Percentiles rank a stretch among this genome's conserved stretches.
Conservation (phyloP, 2,329 filamentous ascomycete genomes). For the Arthrobotrys iridis region DNA sequence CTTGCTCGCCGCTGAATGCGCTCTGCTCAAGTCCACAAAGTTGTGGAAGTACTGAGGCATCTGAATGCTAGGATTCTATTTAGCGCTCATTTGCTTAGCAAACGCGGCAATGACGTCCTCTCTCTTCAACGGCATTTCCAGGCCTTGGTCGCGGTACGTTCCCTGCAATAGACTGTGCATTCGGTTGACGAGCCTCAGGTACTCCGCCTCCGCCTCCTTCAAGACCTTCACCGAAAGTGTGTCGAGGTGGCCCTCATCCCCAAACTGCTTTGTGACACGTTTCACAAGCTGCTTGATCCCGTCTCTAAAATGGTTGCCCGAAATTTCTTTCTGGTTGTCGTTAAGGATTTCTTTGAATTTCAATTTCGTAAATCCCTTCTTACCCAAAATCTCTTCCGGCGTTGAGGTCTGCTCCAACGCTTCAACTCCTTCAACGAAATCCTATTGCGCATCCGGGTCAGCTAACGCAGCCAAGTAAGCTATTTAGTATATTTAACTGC, state of each 20-base stretch:
- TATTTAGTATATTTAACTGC: constrained; percentile 51
- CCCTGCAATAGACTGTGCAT: constrained; percentile 62
- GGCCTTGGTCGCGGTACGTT: constrained; percentile 57
- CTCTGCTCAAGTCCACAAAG: constrained; percentile 44
- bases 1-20: constrained; percentile 30
- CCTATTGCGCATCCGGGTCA: constrained; percentile 60
- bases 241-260: constrained; percentile 80
- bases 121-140: constrained; percentile 58
- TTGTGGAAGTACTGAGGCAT: constrained; percentile 53
- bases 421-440: constrained; percentile 90
- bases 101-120: constrained; percentile 58
- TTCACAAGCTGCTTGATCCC: constrained; percentile 91
- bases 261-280: constrained; percentile 96
- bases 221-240: constrained; percentile 71
- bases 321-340: constrained; percentile 72
- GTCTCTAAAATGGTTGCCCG: constrained; percentile 80
- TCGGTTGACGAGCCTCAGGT: constrained; percentile 67
- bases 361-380: constrained; percentile 82
- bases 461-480: constrained; percentile 58
- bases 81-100: constrained; percentile 57
- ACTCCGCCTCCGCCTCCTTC: constrained; percentile 70
- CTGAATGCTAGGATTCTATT: constrained; percentile 54
- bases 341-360: constrained; percentile 84
- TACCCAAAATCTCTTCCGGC: constrained; percentile 73
- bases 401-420: constrained; percentile 71